Conservation (phyloP, 2,329 filamentous ascomycete species). For the Aspergillus sp. region DNA sequence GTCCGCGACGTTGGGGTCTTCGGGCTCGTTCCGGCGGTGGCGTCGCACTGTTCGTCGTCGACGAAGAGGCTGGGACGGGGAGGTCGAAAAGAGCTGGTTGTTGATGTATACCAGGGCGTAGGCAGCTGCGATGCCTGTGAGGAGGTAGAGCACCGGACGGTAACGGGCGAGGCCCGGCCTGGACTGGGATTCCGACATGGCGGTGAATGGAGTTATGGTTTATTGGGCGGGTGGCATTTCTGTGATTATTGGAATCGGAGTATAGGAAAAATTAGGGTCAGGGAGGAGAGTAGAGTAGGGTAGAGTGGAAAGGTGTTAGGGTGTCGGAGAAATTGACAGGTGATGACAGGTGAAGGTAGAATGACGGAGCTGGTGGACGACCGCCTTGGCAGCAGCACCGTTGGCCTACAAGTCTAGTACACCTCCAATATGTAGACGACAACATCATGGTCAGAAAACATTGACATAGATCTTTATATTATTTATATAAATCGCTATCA, state of each 20-base stretch:
- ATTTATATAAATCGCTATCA: too few relatives aligned
- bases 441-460: too few relatives aligned
- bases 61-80: constrained; percentile 28
- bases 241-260: not conserved
- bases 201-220: constrained; percentile 14
- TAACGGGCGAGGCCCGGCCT: constrained; percentile 36
- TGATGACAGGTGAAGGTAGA: too few relatives aligned
- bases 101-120: constrained; percentile 42
- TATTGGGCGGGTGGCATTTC: constrained; percentile 18
- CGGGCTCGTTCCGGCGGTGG: constrained; percentile 26
- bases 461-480: too few relatives aligned
- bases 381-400: too few relatives aligned
- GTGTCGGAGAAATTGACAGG: not conserved
- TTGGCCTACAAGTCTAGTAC: too few relatives aligned
- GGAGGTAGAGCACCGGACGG: constrained; percentile 40
- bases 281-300: not conserved
- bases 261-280: not conserved
- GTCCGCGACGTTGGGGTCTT: constrained; percentile 21
- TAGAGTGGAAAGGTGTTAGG: not conserved
- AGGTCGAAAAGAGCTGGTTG: constrained; percentile 27
- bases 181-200: constrained; percentile 31
- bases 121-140: constrained; percentile 40
- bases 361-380: too few relatives aligned
- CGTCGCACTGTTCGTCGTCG: constrained; percentile 41
- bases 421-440: too few relatives aligned